These are phyloP conservation scores for Solanum medicagineum DNA, from an alignment of 257 asterid genomes.

Conservation along the genomic window DNA sequence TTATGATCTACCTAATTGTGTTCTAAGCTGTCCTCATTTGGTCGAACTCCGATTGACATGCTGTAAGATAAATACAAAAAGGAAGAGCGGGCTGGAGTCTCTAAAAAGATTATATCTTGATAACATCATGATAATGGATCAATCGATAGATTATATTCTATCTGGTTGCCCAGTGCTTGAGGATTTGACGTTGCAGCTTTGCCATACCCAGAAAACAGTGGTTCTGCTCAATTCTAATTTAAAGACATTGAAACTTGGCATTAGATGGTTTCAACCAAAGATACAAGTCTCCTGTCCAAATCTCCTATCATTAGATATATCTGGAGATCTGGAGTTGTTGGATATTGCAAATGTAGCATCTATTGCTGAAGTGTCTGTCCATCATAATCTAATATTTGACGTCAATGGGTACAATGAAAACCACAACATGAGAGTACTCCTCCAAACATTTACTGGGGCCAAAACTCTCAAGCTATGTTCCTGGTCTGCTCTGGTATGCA, in stretches of 20 bases:
- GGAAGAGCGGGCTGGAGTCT: not conserved
- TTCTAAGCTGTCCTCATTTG: constrained; percentile 10
- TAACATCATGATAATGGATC: not conserved
- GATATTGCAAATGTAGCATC: constrained; percentile 1
- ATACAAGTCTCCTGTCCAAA: constrained; percentile 1
- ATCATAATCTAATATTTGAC: not conserved
- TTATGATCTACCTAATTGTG: constrained; percentile 11
- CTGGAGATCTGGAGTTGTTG: constrained; percentile 1
- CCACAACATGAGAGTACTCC: not conserved
- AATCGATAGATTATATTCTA: not conserved
- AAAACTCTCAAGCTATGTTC: not conserved
- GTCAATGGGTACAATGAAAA: not conserved
- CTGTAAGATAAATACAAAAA: constrained; percentile 3
- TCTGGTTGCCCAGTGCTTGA: constrained; percentile 17
- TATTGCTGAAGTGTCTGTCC: not conserved
- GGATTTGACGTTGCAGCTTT: constrained; percentile 7
- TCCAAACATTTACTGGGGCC: not conserved
- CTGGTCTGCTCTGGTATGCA: not conserved
- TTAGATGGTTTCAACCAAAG: not conserved
- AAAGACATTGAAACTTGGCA: constrained; percentile 5
- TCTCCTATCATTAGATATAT: not conserved
- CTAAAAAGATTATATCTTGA: constrained; percentile 3
- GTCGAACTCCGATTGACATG: constrained; percentile 6
- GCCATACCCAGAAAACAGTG: not conserved
- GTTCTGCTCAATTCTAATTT: constrained; percentile 1